Evolutionary conservation across 495 filamentous ascomycete species (phyloP), one percentile per base, ranked within the genome.

Genomic region (Gamarada debralockiae): DNA sequence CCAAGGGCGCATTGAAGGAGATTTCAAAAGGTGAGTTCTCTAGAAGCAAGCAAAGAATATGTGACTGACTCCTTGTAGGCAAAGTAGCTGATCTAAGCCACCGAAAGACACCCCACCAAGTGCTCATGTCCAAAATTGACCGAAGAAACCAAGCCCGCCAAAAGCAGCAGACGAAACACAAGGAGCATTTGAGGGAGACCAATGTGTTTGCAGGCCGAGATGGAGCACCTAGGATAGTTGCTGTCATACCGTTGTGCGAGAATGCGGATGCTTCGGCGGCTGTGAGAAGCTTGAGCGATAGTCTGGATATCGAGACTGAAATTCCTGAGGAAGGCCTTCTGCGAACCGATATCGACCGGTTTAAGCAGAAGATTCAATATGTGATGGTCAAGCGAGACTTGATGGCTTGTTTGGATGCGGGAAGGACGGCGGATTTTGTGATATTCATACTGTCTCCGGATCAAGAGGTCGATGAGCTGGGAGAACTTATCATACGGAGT

Each of bases 111-210:
- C 87, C 87, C 53, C 90, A 97, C 67, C 95, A 97, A 65, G 89
- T 96, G 71, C 78, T 95, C 66, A 95, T 95, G 89, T 95, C 92
- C 31, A 98, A 96, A 71, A 74, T 98, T 67, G 90, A 95, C 70
- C 86, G 93, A 29, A 80, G 88, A 62, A 96, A 98, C 69, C 89
- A 92, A 73, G 87, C 88, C 41, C 90, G 90, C 61, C 93, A 98
- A 73, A 81, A 81, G 63, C 86, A 90, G 57, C 76, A 80, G 56
- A 70, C 79, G 57, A 96, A 97, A 70, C 83, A 91, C 52, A 82
- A 82, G 54, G 87, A 93, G 60, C 84, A 90, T 61, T 72, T 80
- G 42, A 85, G 83, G 39, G 84, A 87, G 29, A 80, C 78, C 0
- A 90, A 82, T 38, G 72, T 98, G 9, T 98, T 98, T 60, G 66